These are phyloP conservation scores for Saxophila tyrrhenica DNA, from an alignment of 495 filamentous ascomycete genomes.

Conservation along the genomic window DNA sequence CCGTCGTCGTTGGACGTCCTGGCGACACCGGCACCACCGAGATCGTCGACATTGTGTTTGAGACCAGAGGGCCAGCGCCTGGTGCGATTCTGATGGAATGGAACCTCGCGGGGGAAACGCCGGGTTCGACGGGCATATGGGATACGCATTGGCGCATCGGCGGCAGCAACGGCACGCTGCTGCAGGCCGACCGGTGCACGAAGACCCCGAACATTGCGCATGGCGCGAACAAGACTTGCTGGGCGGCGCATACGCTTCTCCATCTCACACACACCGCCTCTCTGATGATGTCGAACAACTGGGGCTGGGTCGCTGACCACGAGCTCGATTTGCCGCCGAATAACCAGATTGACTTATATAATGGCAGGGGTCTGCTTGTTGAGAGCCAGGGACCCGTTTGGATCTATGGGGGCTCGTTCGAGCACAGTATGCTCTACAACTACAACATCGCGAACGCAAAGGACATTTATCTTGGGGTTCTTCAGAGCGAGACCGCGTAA, in stretches of 20 bases:
- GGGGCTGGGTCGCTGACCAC: slow-evolving; percentile 95
- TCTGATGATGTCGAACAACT: slow-evolving; percentile 81
- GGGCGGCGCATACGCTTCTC: slow-evolving; percentile 70
- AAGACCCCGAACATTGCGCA: slow-evolving; percentile 54
- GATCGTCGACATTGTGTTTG: slow-evolving; percentile 73
- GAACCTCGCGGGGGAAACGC: slow-evolving; percentile 60
- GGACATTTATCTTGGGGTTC: slow-evolving; percentile 73
- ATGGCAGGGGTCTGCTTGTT: slow-evolving; percentile 73
- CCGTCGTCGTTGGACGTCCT: slow-evolving; percentile 65
- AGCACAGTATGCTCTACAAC: slow-evolving; percentile 85
- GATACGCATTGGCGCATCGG: slow-evolving; percentile 85
- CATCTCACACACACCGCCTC: slow-evolving; percentile 61
- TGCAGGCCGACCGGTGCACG: slow-evolving; percentile 64
- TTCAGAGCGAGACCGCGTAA: slow-evolving; percentile 78
- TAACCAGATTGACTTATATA: slow-evolving; percentile 83
- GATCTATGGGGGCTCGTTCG: slow-evolving; percentile 69
- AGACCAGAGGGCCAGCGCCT: slow-evolving; percentile 64
- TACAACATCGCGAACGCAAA: slow-evolving; percentile 73
- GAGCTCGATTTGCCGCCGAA: slow-evolving; percentile 67
- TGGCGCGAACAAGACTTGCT: slow-evolving; percentile 42
- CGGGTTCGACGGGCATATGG: slow-evolving; percentile 63
- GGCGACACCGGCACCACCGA: slow-evolving; percentile 72
- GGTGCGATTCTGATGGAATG: slow-evolving; percentile 86
- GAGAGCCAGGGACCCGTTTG: slow-evolving; percentile 48
- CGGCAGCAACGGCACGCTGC: slow-evolving; percentile 66